Evolutionary conservation across 108 stramenopile genomes (phyloP), one percentile per base, ranked within the genome.

Genomic region (Conticribra weissflogii): DNA sequence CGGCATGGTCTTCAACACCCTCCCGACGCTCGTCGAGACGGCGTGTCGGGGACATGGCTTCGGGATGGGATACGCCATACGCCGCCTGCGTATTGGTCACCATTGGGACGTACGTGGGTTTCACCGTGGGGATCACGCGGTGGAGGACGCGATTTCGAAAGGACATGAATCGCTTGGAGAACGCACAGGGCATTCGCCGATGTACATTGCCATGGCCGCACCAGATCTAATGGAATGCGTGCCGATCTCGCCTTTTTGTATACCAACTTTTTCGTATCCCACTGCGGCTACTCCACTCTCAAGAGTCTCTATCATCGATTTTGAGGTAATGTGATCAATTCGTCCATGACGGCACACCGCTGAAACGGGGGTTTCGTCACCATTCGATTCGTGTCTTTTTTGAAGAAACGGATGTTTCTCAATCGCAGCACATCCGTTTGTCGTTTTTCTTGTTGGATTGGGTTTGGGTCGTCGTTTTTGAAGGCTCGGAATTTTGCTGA

Each of bases 131-230:
- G 2, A 81, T 98, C 24, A 98, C 98, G 2, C 91, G 95, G 69
- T 99, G 98, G 98, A 84, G 98, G 29, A 97, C 95, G 7, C 71
- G 88, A 56, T 92, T 98, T 66, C 91, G 98, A 16, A 88, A 91
- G 56, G 92, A 97, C 67, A 98, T 98, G 98, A 98, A 98, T 71
- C 79, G 81, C n/a, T 73, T 96, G 23, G 97, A 98, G 66, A 97
- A 95, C n/a, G n/a, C n/a, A 41, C 36, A 9, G 36, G 36, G 36
- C 36, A 41, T 12, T 41, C 36, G 36, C 36, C 36, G 5, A 41
- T 5, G 36, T 41, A 41, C 36, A 41, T 41, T 41, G 36, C 36
- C 36, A 41, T 41, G 5, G 36, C 36, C 12, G 36, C 36, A 9
- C 36, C 36, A 5, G 36, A 41, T 41, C 36, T 41, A 41, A 41